Conservation (phyloP, 306 rosid species). For the Hylodesmum podocarpum region DNA sequence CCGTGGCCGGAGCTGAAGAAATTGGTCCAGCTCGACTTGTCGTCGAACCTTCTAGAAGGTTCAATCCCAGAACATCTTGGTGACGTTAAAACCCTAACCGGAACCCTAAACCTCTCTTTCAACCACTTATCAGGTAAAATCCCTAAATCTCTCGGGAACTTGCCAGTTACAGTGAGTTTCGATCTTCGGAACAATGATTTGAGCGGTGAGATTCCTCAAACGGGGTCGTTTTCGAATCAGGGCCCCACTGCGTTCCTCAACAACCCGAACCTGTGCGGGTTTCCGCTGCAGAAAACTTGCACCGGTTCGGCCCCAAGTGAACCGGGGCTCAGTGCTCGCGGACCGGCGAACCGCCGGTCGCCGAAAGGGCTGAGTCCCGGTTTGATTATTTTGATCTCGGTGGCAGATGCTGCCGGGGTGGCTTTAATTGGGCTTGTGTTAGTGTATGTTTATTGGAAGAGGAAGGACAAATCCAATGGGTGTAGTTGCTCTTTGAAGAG, state of each 20-base stretch:
- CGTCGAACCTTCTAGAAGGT: constrained; percentile 63
- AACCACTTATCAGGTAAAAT: constrained; percentile 72
- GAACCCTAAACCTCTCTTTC: constrained; percentile 83
- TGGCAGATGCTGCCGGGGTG: constrained; percentile 84
- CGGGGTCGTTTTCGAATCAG: constrained; percentile 86
- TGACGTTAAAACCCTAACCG: constrained; percentile 61
- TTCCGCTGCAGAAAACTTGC: constrained; percentile 79
- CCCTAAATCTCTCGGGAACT: constrained; percentile 70
- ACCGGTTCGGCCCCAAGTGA: constrained; percentile 40
- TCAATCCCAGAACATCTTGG: constrained; percentile 67
- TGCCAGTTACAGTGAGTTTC: constrained; percentile 77
- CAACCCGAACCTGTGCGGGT: constrained; percentile 77
- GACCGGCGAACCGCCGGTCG: constrained; percentile 19
- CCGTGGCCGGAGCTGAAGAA: constrained; percentile 59
- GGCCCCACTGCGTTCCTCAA: constrained; percentile 94
- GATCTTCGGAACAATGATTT: constrained; percentile 78
- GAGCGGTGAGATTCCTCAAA: constrained; percentile 89
- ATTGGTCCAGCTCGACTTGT: constrained; percentile 71
- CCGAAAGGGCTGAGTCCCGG: constrained; percentile 71
- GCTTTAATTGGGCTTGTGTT: constrained; percentile 68
- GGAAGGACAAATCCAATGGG: constrained; percentile 63
- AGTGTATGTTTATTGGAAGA: constrained; percentile 85
- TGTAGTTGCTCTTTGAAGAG: constrained; percentile 78
- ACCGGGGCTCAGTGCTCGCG: constrained; percentile 27
- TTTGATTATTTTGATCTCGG: constrained; percentile 67